phyloP scores from a whole-genome alignment of 768 basidiomycete genomes.

The Hortiboletus flavorubellus region DNA sequence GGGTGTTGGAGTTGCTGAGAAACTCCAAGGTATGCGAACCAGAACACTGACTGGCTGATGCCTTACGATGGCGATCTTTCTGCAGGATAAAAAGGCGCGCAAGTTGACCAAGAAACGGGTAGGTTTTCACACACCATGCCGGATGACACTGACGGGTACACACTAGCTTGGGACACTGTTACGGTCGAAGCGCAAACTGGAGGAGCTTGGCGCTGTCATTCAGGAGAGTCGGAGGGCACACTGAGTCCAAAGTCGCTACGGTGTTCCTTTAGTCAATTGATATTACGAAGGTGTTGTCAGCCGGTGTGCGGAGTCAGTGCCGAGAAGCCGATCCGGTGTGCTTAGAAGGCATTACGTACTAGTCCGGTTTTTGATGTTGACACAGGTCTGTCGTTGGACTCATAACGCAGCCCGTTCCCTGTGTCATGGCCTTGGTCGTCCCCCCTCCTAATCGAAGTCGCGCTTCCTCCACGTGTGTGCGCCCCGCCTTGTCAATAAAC shows the following conservation, averaged over 20 bases:
- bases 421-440: conserved; percentile 31
- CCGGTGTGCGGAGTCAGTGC: conserved; percentile 8
- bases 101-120: conserved; percentile 99
- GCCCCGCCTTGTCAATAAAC: conserved; percentile 47
- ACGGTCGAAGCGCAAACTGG: conserved; percentile 98
- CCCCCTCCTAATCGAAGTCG: conserved; percentile 49
- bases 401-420: background rate
- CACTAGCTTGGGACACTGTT: conserved; percentile 93
- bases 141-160: background rate
- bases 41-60: background rate
- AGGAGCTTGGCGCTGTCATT: conserved; percentile 90
- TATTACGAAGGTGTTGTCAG: background rate
- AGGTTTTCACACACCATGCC: conserved; percentile 31
- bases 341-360: conserved; percentile 18
- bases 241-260: conserved; percentile 22
- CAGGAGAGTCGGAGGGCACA: conserved; percentile 85
- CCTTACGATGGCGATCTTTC: background rate
- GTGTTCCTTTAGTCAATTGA: conserved; percentile 7
- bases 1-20: conserved; percentile 96
- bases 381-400: background rate
- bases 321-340: conserved; percentile 18
- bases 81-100: conserved; percentile 96
- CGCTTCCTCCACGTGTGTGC: conserved; percentile 58
- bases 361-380: conserved; percentile 22
- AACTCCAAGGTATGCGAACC: conserved; percentile 80